These are phyloP conservation scores for Orbilia quercus DNA, from an alignment of 2,329 filamentous ascomycete species.

Conservation along the genomic window DNA sequence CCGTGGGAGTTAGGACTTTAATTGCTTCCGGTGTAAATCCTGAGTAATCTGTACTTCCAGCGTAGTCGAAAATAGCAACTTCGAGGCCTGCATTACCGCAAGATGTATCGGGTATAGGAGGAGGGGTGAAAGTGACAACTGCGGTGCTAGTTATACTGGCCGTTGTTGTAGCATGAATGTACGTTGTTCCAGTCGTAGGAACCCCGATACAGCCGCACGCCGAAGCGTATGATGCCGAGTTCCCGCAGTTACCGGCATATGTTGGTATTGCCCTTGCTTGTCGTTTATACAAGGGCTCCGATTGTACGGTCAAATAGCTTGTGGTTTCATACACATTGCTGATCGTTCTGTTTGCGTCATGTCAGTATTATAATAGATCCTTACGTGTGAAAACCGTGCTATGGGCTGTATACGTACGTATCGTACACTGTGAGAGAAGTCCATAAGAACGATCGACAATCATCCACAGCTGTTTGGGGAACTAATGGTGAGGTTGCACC, in stretches of 20 bases:
- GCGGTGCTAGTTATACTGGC: not conserved
- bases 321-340: not conserved
- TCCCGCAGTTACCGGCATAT: constrained; percentile 17
- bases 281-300: not conserved
- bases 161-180: constrained; percentile 12
- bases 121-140: not conserved
- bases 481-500: not conserved
- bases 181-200: constrained; percentile 20
- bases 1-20: constrained; percentile 14
- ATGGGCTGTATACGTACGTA: constrained; percentile 5
- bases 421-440: constrained; percentile 12
- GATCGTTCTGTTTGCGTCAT: too few relatives aligned
- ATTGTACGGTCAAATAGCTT: constrained; percentile 12
- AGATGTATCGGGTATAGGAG: constrained; percentile 18
- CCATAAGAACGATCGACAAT: constrained; percentile 31
- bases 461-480: constrained; percentile 12
- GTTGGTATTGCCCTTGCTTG: constrained; percentile 2
- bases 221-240: constrained; percentile 31
- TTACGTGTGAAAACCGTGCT: too few relatives aligned
- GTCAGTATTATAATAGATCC: too few relatives aligned
- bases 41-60: constrained; percentile 6
- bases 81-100: constrained; percentile 31
- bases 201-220: constrained; percentile 25
- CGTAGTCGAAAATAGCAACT: constrained; percentile 28
- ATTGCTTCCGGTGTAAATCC: constrained; percentile 19